These are phyloP conservation scores for Apiotrichum gracile DNA, from an alignment of 1,284 basidiomycete genomes.

Conservation along the genomic window DNA sequence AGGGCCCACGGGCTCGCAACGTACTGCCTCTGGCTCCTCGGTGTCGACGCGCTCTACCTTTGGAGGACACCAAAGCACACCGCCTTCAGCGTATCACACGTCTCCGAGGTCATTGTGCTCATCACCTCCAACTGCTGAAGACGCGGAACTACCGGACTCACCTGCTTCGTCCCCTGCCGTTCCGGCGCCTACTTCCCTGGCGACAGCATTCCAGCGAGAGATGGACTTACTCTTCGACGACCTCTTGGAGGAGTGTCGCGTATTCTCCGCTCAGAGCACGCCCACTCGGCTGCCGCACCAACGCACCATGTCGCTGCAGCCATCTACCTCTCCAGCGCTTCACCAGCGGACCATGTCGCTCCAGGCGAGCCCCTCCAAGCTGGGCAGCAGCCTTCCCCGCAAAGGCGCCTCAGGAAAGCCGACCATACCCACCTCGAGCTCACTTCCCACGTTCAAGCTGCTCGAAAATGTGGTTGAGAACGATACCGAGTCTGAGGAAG, in stretches of 20 bases:
- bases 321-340: background rate
- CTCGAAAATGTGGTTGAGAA: background rate
- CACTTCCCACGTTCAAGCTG: background rate
- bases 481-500: background rate
- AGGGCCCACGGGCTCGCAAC: background rate
- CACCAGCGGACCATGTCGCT: no score
- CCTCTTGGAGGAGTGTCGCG: conserved; percentile 10
- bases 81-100: no score
- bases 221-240: conserved; percentile 18
- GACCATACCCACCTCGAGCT: background rate
- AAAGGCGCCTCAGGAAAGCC: background rate
- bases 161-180: background rate
- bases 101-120: no score
- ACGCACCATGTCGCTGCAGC: background rate
- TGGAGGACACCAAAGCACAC: background rate
- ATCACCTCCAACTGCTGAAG: no score
- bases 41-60: background rate
- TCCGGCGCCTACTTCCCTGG: background rate
- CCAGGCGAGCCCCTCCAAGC: background rate
- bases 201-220: conserved; percentile 3
- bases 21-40: background rate
- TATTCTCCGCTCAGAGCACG: background rate
- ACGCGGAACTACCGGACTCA: no score
- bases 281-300: background rate
- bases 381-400: background rate